These are phyloP conservation scores for Talaromyces piceae DNA, from an alignment of 2,329 filamentous ascomycete species.

Conservation along the genomic window DNA sequence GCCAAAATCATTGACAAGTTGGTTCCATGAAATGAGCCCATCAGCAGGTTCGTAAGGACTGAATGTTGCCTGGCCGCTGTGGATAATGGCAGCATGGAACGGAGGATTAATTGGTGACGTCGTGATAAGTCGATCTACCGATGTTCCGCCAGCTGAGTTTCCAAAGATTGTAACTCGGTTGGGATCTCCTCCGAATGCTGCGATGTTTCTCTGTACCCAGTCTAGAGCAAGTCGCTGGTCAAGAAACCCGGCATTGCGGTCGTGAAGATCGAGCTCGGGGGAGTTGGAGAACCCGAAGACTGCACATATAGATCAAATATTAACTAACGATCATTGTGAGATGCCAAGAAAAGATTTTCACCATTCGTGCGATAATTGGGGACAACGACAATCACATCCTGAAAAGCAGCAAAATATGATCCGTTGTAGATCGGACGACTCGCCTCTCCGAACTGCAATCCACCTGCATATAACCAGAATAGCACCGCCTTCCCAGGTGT, in stretches of 20 bases:
- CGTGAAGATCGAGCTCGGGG: no score
- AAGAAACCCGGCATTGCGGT: constrained; percentile 41
- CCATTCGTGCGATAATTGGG: not conserved
- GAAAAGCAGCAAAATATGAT: not conserved
- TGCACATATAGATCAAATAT: not conserved
- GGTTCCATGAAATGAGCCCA: no score
- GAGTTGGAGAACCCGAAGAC: not conserved
- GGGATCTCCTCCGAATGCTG: constrained; percentile 49
- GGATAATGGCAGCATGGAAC: no score
- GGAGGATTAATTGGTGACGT: no score
- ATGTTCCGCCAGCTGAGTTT: no score
- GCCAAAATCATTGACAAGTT: no score
- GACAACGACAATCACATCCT: not conserved
- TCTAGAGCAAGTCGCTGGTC: constrained; percentile 51
- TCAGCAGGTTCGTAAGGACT: no score
- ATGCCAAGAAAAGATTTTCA: not conserved
- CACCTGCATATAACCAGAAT: not conserved
- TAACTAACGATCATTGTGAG: not conserved
- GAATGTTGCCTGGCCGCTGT: no score
- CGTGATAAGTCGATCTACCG: no score
- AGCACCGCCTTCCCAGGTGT: not conserved
- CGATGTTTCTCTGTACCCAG: constrained; percentile 50
- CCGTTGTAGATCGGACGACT: not conserved
- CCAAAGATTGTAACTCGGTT: constrained; percentile 43
- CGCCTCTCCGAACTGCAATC: not conserved